Conservation (phyloP, 2,329 filamentous ascomycete genomes). For the Claviceps purpurea region DNA sequence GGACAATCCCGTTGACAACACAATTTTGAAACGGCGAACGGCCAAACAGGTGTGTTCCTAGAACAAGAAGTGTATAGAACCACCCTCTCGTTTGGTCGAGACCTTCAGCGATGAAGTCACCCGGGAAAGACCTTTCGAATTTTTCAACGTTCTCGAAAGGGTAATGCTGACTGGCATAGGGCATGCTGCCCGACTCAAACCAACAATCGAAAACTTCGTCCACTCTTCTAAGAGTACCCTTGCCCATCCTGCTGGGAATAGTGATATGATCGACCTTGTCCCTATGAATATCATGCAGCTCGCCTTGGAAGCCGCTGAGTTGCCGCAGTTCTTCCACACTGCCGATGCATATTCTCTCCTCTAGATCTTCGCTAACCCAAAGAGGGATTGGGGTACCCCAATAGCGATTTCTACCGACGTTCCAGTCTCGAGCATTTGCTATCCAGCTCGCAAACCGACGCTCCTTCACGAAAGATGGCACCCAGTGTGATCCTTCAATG, state of each 20-base stretch:
- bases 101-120: slow-evolving; percentile 89
- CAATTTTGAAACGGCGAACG: slow-evolving; percentile 85
- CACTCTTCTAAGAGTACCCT: slow-evolving; percentile 65
- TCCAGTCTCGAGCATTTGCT: slow-evolving; percentile 83
- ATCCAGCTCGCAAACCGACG: slow-evolving; percentile 89
- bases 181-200: slow-evolving; percentile 96
- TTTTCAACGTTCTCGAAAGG: slow-evolving; percentile 79
- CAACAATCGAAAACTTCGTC: slow-evolving; percentile 93
- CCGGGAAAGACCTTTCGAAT: slow-evolving; percentile 72
- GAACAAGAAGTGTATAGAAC: slow-evolving; percentile 87
- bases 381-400: slow-evolving; percentile 90
- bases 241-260: slow-evolving; percentile 80
- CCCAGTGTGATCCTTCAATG: slow-evolving; percentile 83
- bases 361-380: slow-evolving; percentile 81
- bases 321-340: slow-evolving; percentile 74
- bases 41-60: slow-evolving; percentile 79
- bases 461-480: slow-evolving; percentile 81
- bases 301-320: slow-evolving; percentile 73
- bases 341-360: slow-evolving; percentile 76
- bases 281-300: slow-evolving; percentile 75
- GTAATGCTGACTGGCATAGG: slow-evolving; percentile 81
- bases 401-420: slow-evolving; percentile 84
- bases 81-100: slow-evolving; percentile 89
- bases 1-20: slow-evolving; percentile 89
- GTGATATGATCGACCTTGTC: slow-evolving; percentile 91